Evolutionary conservation across 768 basidiomycete genomes (phyloP).

Genomic region (Rhodotorula graminis): DNA sequence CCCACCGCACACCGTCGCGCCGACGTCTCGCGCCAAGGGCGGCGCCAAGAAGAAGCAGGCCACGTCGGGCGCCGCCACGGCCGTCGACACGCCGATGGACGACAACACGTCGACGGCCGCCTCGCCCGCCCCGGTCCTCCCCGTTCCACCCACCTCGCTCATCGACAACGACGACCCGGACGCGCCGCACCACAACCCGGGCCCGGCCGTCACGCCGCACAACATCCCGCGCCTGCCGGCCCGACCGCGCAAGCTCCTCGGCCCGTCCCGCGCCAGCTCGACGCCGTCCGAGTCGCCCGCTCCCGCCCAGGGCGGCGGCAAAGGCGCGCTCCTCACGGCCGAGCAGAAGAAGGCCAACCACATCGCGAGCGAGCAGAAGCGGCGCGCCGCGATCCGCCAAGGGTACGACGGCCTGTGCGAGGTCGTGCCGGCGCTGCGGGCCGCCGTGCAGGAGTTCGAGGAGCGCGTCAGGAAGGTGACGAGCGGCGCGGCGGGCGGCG

Average conservation of each 20-base stretch:
- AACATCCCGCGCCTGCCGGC: constrained; percentile 10
- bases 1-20: too few species aligned
- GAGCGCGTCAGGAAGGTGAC: constrained; percentile 47
- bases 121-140: not conserved
- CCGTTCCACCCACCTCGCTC: not conserved
- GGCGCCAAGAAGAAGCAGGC: not conserved
- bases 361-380: constrained; percentile 89
- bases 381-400: constrained; percentile 79
- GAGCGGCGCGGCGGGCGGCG: not conserved
- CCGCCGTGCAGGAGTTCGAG: constrained; percentile 74
- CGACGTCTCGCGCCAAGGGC: not conserved
- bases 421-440: constrained; percentile 71
- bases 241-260: not conserved
- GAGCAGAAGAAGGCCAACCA: constrained; percentile 48
- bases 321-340: constrained; percentile 26
- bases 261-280: not conserved
- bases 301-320: not conserved
- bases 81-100: not conserved
- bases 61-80: not conserved
- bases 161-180: not conserved
- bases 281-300: not conserved
- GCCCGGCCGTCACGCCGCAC: not conserved
- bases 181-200: not conserved
- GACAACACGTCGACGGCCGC: not conserved
- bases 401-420: constrained; percentile 86